Base-by-base conservation (phyloP, 495 filamentous ascomycete species). In the Podospora pseudocomata region DNA sequence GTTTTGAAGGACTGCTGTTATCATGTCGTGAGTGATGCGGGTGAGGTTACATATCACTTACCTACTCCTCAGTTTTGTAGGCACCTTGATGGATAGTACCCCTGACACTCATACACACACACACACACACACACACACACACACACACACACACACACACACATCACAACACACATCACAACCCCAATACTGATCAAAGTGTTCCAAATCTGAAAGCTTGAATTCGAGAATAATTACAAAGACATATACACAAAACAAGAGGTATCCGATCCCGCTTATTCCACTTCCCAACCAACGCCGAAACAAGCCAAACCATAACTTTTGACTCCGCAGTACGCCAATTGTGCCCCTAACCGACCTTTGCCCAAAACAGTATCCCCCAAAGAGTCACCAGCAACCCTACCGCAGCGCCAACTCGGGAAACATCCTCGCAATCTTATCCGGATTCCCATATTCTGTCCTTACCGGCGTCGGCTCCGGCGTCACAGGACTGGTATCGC, bases 371-470 rank as follows among this genome's bases (percentile, higher is more conserved):
- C 39, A 49, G 6, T 11, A 49, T 49, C 39, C 13, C 7, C 7
- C 39, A 49, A 49, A 49, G 18, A 49, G 13, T 23, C 23, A 23
- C 23, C 23, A 23, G 23, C 23, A 49, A 16, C 6, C 15, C 39
- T 49, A 49, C 39, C 39, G 39, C 39, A 49, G 67, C 4, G 72
- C 74, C 15, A 80, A 62, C 68, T 80, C 78, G 3, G 78, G 78
- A 56, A 80, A 80, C 66, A 73, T 73, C 60, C 72, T 72, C 30
- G 75, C 76, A 69, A 80, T 77, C 72, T 80, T 80, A 55, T 76
- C 72, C 15, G 75, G 75, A 32, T 75, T 78, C 19, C 78, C 78
- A 65, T 69, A 80, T 62, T 79, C 77, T 4, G 69, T 69, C 61
- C 75, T 57, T 30, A 71, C 26, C 39, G 23, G 23, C 23, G 71